These are phyloP conservation scores for Aspergillus transmontanensis DNA, from an alignment of 2,329 filamentous ascomycete species.

Conservation along the genomic window DNA sequence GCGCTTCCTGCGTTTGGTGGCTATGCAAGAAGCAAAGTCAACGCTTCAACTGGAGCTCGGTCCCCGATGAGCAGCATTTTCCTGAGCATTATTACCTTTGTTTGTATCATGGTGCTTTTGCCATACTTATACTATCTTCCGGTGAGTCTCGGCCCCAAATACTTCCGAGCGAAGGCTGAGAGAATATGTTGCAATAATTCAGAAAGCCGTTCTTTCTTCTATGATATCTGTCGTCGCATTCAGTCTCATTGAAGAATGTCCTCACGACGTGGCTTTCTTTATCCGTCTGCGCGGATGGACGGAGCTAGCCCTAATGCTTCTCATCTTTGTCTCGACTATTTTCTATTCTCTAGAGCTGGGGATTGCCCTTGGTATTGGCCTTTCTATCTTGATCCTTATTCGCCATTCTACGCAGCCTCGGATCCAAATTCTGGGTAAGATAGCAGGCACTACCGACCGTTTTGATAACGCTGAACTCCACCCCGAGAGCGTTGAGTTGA, in stretches of 20 bases:
- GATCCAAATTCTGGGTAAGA: slow-evolving; percentile 92
- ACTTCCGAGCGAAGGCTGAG: not conserved
- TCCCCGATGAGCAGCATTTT: slow-evolving; percentile 94
- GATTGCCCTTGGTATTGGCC: slow-evolving; percentile 89
- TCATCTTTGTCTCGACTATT: slow-evolving; percentile 89
- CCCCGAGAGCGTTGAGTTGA: slow-evolving; percentile 75
- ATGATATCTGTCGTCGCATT: slow-evolving; percentile 96
- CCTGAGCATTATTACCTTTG: slow-evolving; percentile 76
- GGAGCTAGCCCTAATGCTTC: slow-evolving; percentile 81
- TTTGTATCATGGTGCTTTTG: slow-evolving; percentile 78
- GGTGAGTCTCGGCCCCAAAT: slow-evolving; percentile 56
- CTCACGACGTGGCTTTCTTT: slow-evolving; percentile 91
- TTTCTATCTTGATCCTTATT: slow-evolving; percentile 87
- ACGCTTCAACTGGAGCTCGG: slow-evolving; percentile 85
- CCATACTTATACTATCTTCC: slow-evolving; percentile 95
- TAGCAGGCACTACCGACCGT: slow-evolving; percentile 72
- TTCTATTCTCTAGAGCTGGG: slow-evolving; percentile 93
- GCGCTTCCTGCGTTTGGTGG: slow-evolving; percentile 91
- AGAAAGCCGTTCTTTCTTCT: slow-evolving; percentile 90
- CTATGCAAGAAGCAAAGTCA: slow-evolving; percentile 94
- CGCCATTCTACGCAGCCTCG: slow-evolving; percentile 87
- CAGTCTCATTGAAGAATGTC: slow-evolving; percentile 92
- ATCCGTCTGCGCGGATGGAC: slow-evolving; percentile 80
- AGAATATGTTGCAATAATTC: slow-evolving; percentile 7
- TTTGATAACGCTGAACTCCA: slow-evolving; percentile 84